Evolutionary conservation across 2,329 filamentous ascomycete species (phyloP).

Genomic region (Cytospora piceicola): DNA sequence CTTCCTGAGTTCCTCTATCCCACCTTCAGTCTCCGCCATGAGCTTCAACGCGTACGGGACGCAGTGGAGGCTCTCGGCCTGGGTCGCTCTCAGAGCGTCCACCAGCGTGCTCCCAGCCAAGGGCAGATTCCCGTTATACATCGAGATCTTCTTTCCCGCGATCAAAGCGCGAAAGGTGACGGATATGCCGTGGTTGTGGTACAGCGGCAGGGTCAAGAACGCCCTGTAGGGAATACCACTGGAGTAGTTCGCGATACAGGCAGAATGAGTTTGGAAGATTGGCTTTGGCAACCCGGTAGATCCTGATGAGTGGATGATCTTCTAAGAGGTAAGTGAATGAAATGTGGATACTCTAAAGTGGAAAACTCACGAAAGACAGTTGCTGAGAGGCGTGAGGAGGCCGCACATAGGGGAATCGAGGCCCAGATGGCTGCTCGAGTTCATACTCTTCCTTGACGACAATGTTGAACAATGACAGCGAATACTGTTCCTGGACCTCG

Average conservation of each 20-base stretch:
- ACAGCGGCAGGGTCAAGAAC: constrained; percentile 54
- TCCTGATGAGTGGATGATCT: constrained; percentile 46
- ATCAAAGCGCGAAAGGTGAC: constrained; percentile 53
- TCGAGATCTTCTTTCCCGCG: constrained; percentile 48
- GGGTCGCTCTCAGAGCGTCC: constrained; percentile 43
- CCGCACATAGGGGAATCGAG: constrained; percentile 31
- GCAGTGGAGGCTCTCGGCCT: constrained; percentile 55
- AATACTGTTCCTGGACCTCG: constrained; percentile 36
- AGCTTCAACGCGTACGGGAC: constrained; percentile 64
- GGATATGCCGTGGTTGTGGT: constrained; percentile 56
- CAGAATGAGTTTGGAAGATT: constrained; percentile 55
- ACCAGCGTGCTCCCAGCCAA: constrained; percentile 51
- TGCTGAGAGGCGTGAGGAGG: constrained; percentile 31
- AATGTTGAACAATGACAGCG: constrained; percentile 33
- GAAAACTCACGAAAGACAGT: constrained; percentile 30
- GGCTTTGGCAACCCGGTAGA: constrained; percentile 61
- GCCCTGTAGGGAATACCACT: constrained; percentile 47
- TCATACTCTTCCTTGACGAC: constrained; percentile 30
- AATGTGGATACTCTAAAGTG: neutral
- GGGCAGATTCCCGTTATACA: constrained; percentile 54
- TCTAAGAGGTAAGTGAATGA: neutral
- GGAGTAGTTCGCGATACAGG: constrained; percentile 49
- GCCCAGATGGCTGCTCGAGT: constrained; percentile 11
- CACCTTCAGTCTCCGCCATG: constrained; percentile 56
- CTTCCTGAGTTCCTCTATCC: constrained; percentile 47